A percentile compares a stretch with the other conserved stretches of the same genome.
Evolutionary conservation across 1,284 basidiomycete genomes (phyloP).

Genomic region (Malassezia arunalokei): DNA sequence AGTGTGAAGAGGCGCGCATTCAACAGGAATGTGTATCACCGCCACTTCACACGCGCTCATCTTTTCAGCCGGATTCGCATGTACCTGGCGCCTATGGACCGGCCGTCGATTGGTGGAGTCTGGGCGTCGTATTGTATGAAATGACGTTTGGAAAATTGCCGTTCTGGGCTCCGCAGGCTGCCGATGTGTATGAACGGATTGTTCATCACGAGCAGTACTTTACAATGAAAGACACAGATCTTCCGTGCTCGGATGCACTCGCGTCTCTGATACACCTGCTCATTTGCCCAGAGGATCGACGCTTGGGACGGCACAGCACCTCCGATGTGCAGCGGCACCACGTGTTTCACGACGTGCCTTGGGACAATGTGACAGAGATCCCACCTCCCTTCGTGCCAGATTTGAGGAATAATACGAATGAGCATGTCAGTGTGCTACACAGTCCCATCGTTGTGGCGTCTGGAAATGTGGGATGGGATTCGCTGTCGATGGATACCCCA

Average conservation of each 20-base stretch:
- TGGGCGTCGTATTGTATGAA: constrained; percentile 43
- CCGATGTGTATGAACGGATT: constrained; percentile 39
- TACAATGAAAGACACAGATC: constrained; percentile 12
- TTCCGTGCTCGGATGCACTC: constrained; percentile 19
- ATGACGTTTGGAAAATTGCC: constrained; percentile 38
- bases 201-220: constrained; percentile 27
- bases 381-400: constrained; percentile 31
- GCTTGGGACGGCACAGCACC: constrained; percentile 25
- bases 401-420: background rate
- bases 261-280: constrained; percentile 21
- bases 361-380: constrained; percentile 24
- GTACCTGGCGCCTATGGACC: constrained; percentile 38
- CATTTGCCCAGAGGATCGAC: constrained; percentile 16
- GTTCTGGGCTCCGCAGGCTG: constrained; percentile 36
- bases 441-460: background rate
- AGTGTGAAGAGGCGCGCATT: constrained; percentile 31
- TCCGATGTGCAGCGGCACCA: constrained; percentile 25
- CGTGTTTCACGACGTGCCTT: constrained; percentile 29
- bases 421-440: constrained; percentile 17
- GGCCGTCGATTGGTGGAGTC: constrained; percentile 44
- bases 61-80: constrained; percentile 10
- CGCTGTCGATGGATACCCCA: constrained; percentile 23
- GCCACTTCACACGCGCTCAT: background rate
- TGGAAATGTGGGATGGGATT: background rate
- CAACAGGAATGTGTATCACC: constrained; percentile 9